phyloP scores from a whole-genome alignment of 441 rosid genomes.

The Capsella rubella region DNA sequence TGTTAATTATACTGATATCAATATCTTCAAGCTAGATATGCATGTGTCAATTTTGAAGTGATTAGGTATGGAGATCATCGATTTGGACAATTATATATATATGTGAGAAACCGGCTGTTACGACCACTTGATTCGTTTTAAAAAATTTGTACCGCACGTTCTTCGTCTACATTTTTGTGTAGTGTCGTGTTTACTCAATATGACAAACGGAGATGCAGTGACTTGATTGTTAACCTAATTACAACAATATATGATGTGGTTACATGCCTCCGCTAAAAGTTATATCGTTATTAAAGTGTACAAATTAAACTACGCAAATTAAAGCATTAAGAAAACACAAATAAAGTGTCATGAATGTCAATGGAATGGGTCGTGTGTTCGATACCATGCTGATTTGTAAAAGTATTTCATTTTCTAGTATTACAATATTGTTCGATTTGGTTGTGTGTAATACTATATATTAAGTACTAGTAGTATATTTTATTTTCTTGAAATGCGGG shows the following conservation, averaged over 20 bases:
- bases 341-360: slow-evolving; percentile 14
- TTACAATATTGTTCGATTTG: neutral
- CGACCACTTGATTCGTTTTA: neutral
- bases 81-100: neutral
- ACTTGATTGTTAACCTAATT: neutral
- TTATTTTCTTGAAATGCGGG: slow-evolving; percentile 9
- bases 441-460: neutral
- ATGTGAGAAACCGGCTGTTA: neutral
- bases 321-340: neutral
- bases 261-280: neutral
- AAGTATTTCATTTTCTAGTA: neutral
- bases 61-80: slow-evolving; percentile 21
- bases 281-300: neutral
- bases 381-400: slow-evolving; percentile 13
- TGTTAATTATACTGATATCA: neutral
- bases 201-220: slow-evolving; percentile 6
- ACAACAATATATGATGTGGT: no score
- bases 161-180: slow-evolving; percentile 7
- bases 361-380: slow-evolving; percentile 33
- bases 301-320: neutral
- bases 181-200: slow-evolving; percentile 1
- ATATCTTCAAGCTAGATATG: neutral
- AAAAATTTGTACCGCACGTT: neutral
- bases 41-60: slow-evolving; percentile 9
- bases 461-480: neutral